phyloP scores from a whole-genome alignment of 208 protist species.

The Trichomonas vaginalis region DNA sequence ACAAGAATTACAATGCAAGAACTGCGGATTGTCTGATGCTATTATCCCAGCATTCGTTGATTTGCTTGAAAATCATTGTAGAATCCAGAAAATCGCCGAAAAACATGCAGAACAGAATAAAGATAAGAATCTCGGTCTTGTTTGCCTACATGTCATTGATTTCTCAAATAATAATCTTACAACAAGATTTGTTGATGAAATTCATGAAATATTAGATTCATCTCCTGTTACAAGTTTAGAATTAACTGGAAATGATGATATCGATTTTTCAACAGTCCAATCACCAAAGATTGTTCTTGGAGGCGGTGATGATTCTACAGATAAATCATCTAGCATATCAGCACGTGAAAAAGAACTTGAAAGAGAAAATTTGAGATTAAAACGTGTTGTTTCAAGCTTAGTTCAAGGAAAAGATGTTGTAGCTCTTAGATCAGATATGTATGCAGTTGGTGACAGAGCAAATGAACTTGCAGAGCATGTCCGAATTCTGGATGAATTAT shows the following conservation, averaged over 20 bases:
- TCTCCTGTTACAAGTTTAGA: neutral
- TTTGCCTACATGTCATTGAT: neutral
- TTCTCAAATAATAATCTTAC: neutral
- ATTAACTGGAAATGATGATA: neutral
- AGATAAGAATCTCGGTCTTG: neutral
- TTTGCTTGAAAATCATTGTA: neutral
- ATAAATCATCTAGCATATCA: neutral
- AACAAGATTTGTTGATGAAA: neutral
- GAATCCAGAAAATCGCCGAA: neutral
- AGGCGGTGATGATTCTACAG: neutral
- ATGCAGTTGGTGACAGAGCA: constrained; percentile 5
- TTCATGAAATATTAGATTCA: neutral
- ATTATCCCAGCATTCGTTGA: neutral
- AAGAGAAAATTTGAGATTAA: neutral
- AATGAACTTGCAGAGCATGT: neutral
- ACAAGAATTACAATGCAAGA: neutral
- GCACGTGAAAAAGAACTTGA: neutral
- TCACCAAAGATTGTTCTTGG: neutral
- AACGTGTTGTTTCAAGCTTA: neutral
- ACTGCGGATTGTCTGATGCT: neutral
- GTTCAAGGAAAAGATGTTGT: neutral
- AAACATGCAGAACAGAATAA: neutral
- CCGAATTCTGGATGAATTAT: neutral
- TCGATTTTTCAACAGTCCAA: neutral
- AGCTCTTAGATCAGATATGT: neutral